phyloP scores from a whole-genome alignment of 1,139 yeast genomes.

The Geotrichum aggregatum region DNA sequence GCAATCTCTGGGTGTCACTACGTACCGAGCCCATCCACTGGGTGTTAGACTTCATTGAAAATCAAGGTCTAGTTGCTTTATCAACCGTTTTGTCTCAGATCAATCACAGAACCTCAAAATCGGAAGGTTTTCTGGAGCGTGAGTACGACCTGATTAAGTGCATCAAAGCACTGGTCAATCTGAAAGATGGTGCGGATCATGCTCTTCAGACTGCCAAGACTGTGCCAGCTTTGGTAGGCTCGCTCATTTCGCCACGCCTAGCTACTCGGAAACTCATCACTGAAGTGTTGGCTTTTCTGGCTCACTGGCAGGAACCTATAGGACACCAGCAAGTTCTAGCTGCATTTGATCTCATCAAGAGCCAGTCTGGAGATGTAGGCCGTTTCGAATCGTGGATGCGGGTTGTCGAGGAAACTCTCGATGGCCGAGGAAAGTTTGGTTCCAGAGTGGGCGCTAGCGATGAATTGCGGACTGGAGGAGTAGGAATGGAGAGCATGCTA shows the following conservation, averaged over 20 bases:
- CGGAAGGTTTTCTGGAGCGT: conserved; percentile 49
- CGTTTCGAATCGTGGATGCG: conserved; percentile 84
- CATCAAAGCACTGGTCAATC: conserved; percentile 56
- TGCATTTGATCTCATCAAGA: conserved; percentile 60
- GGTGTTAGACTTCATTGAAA: conserved; percentile 76
- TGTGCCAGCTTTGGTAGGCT: conserved; percentile 57
- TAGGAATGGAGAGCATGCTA: conserved; percentile 63
- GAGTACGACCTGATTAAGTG: conserved; percentile 61
- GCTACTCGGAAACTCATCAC: conserved; percentile 77
- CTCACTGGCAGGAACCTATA: conserved; percentile 48
- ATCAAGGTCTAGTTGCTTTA: conserved; percentile 86
- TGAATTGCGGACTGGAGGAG: conserved; percentile 65
- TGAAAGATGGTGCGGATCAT: conserved; percentile 54
- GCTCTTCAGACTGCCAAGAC: conserved; percentile 50
- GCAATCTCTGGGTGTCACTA: conserved; percentile 82
- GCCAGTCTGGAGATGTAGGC: conserved; percentile 56
- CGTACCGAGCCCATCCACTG: conserved; percentile 89
- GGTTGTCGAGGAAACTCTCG: conserved; percentile 66
- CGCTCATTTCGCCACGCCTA: conserved; percentile 58
- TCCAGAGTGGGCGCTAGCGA: conserved; percentile 90
- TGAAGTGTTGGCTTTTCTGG: conserved; percentile 60
- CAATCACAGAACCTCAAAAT: conserved; percentile 34
- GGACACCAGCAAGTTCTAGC: conserved; percentile 62
- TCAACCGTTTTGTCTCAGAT: conserved; percentile 54
- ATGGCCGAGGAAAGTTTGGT: conserved; percentile 86